phyloP scores from a whole-genome alignment of 2,329 filamentous ascomycete species.

The Colletotrichum melonis region DNA sequence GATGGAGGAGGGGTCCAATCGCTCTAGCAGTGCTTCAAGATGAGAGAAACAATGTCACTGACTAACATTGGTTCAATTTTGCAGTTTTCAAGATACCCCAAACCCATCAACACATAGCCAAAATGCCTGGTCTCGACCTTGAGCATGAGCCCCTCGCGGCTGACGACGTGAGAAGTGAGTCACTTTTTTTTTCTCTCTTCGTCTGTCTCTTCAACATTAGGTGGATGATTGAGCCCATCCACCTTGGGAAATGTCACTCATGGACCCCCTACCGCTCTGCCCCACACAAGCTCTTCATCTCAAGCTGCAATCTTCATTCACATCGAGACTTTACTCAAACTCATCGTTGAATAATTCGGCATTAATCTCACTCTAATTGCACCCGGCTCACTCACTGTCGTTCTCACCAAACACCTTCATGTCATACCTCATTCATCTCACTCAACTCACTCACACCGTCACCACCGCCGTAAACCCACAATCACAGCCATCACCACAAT shows the following conservation, averaged over 20 bases:
- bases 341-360: background rate
- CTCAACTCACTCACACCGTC: background rate
- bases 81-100: constrained; percentile 26
- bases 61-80: background rate
- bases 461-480: background rate
- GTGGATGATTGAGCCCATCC: background rate
- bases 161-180: constrained; percentile 59
- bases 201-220: background rate
- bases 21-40: background rate
- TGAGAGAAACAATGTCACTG: background rate
- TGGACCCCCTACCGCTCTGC: background rate
- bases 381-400: background rate
- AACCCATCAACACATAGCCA: constrained; percentile 31
- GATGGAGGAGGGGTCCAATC: background rate
- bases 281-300: background rate
- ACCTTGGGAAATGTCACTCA: constrained; percentile 14
- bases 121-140: constrained; percentile 56
- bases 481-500: constrained; percentile 32
- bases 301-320: background rate
- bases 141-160: constrained; percentile 50
- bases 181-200: background rate
- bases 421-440: background rate
- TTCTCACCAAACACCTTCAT: background rate
- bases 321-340: background rate
- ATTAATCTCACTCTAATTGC: background rate